Evolutionary conservation across 768 basidiomycete genomes (phyloP).

Genomic region (Auriculariales sp.): DNA sequence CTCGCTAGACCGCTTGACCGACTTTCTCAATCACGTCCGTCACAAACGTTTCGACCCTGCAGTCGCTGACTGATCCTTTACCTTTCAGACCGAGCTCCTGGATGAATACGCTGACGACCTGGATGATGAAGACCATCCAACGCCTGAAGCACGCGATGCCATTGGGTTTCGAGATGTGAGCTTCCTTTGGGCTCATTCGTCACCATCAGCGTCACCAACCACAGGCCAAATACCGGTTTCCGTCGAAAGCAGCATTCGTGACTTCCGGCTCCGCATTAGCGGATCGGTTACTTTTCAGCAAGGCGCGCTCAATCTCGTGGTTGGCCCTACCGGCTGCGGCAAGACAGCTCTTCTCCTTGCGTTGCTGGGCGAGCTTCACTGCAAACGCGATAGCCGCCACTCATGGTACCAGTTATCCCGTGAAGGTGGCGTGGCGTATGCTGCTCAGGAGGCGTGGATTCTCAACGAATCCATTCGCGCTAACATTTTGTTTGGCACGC

Average conservation of each 20-base stretch:
- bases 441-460: constrained; percentile 77
- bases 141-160: constrained; percentile 9
- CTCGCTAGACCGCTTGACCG: constrained; percentile 44
- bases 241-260: constrained; percentile 21
- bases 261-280: too few species aligned
- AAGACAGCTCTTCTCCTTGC: constrained; percentile 4
- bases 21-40: constrained; percentile 25
- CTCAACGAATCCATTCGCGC: constrained; percentile 58
- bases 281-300: too few species aligned
- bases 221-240: constrained; percentile 3
- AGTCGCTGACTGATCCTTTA: constrained; percentile 8
- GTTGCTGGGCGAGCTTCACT: constrained; percentile 18
- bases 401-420: constrained; percentile 62
- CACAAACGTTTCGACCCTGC: background rate
- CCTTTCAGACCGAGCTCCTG: constrained; percentile 18
- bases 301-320: constrained; percentile 28
- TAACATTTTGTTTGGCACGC: constrained; percentile 32
- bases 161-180: constrained; percentile 5
- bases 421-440: constrained; percentile 55
- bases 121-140: constrained; percentile 1
- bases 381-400: constrained; percentile 18
- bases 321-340: constrained; percentile 20
- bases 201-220: constrained; percentile 24
- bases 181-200: constrained; percentile 24
- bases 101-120: constrained; percentile 10